These are phyloP conservation scores for Saitozyma sp. DNA, from an alignment of 768 basidiomycete genomes.

Conservation along the genomic window DNA sequence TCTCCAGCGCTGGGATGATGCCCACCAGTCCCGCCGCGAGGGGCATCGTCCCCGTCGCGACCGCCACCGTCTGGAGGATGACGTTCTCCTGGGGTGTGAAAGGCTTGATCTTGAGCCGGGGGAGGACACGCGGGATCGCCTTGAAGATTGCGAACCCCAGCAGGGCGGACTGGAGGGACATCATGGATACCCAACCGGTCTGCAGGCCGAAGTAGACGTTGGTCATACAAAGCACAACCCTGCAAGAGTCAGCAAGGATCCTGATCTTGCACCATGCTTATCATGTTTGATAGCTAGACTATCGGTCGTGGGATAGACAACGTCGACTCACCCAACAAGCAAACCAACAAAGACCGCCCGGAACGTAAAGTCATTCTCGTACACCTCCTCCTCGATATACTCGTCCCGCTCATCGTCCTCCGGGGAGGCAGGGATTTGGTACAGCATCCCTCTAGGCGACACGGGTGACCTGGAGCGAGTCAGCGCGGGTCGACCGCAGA, in stretches of 20 bases:
- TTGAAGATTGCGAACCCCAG: slow-evolving; percentile 82
- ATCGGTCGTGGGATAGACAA: neutral
- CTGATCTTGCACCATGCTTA: neutral
- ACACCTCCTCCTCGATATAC: slow-evolving; percentile 15
- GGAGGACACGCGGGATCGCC: slow-evolving; percentile 53
- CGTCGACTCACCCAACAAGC: slow-evolving; percentile 62
- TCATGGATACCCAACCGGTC: slow-evolving; percentile 57
- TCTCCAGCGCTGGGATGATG: slow-evolving; percentile 81
- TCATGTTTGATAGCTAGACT: too few relatives aligned
- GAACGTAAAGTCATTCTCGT: slow-evolving; percentile 49
- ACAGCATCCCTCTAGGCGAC: too few relatives aligned
- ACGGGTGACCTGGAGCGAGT: too few relatives aligned
- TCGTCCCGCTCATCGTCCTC: slow-evolving; percentile 21
- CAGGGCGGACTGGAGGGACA: slow-evolving; percentile 91
- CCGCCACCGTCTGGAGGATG: slow-evolving; percentile 91
- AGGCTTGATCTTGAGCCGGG: slow-evolving; percentile 55
- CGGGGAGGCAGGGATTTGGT: too few relatives aligned
- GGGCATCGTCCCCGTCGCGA: slow-evolving; percentile 74
- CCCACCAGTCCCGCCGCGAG: slow-evolving; percentile 71
- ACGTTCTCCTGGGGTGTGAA: slow-evolving; percentile 90
- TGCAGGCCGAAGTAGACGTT: slow-evolving; percentile 62
- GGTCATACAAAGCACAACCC: slow-evolving; percentile 71
- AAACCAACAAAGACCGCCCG: slow-evolving; percentile 74
- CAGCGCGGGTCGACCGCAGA: too few relatives aligned
- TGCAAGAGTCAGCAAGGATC: slow-evolving; percentile 10